Conservation (phyloP, 495 filamentous ascomycete genomes). For the Hyaloscypha hepaticicola region DNA sequence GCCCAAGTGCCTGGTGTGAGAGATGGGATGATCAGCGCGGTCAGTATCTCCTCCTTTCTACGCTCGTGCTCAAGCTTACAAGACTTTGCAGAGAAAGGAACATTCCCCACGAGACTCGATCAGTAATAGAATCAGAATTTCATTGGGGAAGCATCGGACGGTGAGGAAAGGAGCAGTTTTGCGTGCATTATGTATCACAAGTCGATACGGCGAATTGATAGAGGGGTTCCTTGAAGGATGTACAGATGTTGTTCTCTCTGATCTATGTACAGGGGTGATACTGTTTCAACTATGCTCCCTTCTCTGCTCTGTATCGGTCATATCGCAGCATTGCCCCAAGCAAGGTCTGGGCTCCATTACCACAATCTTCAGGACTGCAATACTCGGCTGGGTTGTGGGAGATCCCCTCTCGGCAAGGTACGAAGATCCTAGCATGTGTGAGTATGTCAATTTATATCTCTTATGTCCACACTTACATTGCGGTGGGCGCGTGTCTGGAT, state of each 20-base stretch:
- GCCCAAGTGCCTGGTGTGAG: conserved; percentile 91
- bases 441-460: neutral
- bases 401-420: conserved; percentile 47
- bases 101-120: conserved; percentile 77
- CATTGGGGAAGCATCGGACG: conserved; percentile 3
- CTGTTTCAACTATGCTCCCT: conserved; percentile 12
- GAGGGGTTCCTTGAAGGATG: conserved; percentile 6
- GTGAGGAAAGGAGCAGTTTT: conserved; percentile 23
- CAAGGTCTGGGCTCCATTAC: conserved; percentile 32
- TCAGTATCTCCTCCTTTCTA: conserved; percentile 46
- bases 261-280: neutral
- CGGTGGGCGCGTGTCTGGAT: conserved; percentile 39
- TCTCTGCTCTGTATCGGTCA: conserved; percentile 29
- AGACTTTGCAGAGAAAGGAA: conserved; percentile 70
- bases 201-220: conserved; percentile 28
- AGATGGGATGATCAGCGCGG: conserved; percentile 98
- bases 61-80: conserved; percentile 8
- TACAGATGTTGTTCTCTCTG: neutral
- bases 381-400: conserved; percentile 51
- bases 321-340: conserved; percentile 31
- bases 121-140: conserved; percentile 37
- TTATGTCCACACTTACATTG: conserved; percentile 33
- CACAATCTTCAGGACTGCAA: conserved; percentile 43
- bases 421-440: conserved; percentile 41
- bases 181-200: conserved; percentile 27